Percentiles rank a stretch among this genome's conserved stretches.
phyloP scores from a whole-genome alignment of 495 filamentous ascomycete species.

The Trichoderma asperelloides region DNA sequence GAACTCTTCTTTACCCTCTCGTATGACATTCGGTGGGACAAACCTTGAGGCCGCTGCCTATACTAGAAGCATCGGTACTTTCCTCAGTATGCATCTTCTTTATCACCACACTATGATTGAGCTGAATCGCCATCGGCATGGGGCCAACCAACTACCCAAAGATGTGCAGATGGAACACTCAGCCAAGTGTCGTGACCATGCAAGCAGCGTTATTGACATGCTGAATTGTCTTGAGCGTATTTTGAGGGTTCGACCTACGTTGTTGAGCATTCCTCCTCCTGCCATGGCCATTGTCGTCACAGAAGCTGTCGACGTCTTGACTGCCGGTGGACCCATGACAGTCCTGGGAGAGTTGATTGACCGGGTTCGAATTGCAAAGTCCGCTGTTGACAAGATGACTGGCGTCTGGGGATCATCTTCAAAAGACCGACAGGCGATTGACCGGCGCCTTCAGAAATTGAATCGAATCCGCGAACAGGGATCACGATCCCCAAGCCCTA shows the following conservation, averaged over 20 bases:
- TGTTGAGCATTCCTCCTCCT: not conserved
- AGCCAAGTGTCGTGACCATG: conserved; percentile 15
- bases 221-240: conserved; percentile 7
- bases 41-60: conserved; percentile 36
- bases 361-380: not conserved
- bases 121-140: conserved; percentile 47
- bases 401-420: conserved; percentile 4
- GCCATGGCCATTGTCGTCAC: conserved; percentile 1
- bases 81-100: conserved; percentile 51
- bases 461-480: conserved; percentile 2
- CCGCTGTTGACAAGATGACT: not conserved
- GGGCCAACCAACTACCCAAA: not conserved
- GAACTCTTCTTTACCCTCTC: conserved; percentile 37
- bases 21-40: conserved; percentile 32
- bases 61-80: conserved; percentile 28
- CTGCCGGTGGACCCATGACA: not conserved
- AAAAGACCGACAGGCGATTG: not conserved
- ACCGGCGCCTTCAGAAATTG: conserved; percentile 3
- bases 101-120: conserved; percentile 53
- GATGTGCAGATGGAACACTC: not conserved
- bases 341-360: not conserved
- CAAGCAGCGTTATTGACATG: conserved; percentile 17
- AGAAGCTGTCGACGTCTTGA: conserved; percentile 8
- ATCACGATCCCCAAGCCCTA: not conserved
- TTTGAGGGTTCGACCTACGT: not conserved